A percentile compares a stretch with the other conserved stretches of the same genome.
phyloP scores from a whole-genome alignment of 1,139 yeast genomes.

The Tardiomyces blankii region DNA sequence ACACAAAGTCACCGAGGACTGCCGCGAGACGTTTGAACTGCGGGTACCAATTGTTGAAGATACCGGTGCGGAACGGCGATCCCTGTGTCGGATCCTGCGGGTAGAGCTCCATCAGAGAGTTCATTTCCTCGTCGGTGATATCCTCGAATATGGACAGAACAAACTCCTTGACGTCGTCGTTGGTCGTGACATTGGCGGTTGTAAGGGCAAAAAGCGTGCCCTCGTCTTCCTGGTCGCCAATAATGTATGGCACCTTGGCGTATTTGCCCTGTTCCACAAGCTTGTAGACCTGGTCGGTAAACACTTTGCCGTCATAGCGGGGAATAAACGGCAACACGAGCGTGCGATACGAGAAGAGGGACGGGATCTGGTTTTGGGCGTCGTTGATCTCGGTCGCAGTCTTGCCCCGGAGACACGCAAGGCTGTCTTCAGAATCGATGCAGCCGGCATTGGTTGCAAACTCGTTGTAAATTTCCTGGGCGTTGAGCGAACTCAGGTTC shows the following conservation, averaged over 20 bases:
- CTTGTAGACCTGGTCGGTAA: constrained; percentile 8
- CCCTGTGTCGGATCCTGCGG: constrained; percentile 10
- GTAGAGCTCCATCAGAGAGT: constrained; percentile 6
- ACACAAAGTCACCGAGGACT: constrained; percentile 11
- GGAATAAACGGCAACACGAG: constrained; percentile 5
- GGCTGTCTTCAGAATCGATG: constrained; percentile 6
- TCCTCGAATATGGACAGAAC: no score
- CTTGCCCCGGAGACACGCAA: constrained; percentile 12
- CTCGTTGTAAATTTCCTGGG: constrained; percentile 10
- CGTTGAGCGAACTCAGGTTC: constrained; percentile 3
- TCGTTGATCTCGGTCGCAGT: constrained; percentile 6
- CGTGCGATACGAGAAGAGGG: constrained; percentile 3
- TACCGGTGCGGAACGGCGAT: constrained; percentile 14
- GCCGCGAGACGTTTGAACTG: constrained; percentile 13
- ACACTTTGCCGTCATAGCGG: constrained; percentile 12
- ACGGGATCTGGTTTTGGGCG: constrained; percentile 11
- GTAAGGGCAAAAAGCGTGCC: constrained; percentile 8
- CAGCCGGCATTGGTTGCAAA: constrained; percentile 11
- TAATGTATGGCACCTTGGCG: constrained; percentile 9
- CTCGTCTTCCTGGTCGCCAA: constrained; percentile 15
- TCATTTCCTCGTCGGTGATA: constrained; percentile 1
- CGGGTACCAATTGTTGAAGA: constrained; percentile 4
- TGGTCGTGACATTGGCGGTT: constrained; percentile 2
- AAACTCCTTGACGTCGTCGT: not conserved
- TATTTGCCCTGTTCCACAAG: constrained; percentile 6